Conservation (phyloP, 441 rosid genomes). For the Erodium texanum region DNA sequence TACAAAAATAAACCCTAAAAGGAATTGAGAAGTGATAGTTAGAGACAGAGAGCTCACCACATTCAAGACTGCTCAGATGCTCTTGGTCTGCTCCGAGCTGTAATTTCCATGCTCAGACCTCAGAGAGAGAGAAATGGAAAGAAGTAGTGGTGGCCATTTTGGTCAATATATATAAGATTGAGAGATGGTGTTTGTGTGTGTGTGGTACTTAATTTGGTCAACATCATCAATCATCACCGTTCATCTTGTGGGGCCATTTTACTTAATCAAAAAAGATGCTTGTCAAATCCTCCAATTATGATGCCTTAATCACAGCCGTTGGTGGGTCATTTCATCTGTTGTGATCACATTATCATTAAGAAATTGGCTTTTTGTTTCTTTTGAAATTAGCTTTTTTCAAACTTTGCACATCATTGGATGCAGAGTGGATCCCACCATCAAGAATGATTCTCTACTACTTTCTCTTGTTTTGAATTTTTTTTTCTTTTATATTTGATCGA, state of each 20-base stretch:
- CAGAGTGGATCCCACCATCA: background rate
- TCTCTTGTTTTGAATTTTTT: background rate
- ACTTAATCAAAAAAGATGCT: too few species aligned
- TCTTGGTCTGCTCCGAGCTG: slow-evolving; percentile 15
- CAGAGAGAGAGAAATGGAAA: background rate
- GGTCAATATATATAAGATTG: slow-evolving; percentile 19
- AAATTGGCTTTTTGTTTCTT: background rate
- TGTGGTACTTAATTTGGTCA: slow-evolving; percentile 14
- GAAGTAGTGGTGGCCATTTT: background rate
- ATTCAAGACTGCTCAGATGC: slow-evolving; percentile 17
- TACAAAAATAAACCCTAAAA: background rate
- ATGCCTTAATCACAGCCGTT: background rate
- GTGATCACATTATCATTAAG: background rate
- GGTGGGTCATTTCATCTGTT: background rate
- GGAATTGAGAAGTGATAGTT: background rate
- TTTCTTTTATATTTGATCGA: too few species aligned
- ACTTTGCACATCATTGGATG: background rate
- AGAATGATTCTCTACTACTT: background rate
- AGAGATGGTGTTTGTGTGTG: background rate
- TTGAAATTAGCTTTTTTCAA: background rate
- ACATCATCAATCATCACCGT: slow-evolving; percentile 25
- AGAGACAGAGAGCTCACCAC: slow-evolving; percentile 23
- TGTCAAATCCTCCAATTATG: background rate
- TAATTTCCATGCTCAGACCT: slow-evolving; percentile 1
- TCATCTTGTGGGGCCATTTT: background rate